Base-by-base conservation (phyloP, 2,329 filamentous ascomycete species). In the Colletotrichum sp. region DNA sequence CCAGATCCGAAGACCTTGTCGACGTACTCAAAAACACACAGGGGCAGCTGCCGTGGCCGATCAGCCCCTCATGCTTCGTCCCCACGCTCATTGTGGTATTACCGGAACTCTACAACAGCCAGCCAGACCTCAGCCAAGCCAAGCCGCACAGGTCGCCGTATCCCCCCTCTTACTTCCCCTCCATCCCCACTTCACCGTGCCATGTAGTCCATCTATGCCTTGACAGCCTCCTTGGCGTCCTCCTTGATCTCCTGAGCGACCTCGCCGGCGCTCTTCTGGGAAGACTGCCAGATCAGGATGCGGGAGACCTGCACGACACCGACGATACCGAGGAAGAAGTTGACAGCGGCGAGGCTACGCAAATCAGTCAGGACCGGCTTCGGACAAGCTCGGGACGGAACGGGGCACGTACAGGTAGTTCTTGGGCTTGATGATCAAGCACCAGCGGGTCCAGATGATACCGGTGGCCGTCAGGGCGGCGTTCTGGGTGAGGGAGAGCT, bases 361-460 rank as follows among this genome's bases (percentile, higher is more conserved):
- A 54, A 51, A 29, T 15, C 27, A 38, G 29, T 70, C 16, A 33
- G 36, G 8, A 47, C 11, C 18, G 6, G 21, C 67, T 15, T 5
- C 2, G 6, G 11, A 8, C 15, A 9, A n/a, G 21, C 33, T 21
- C 12, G 12, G 57, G 24, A 4, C 1, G 6, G 21, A 13, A 15
- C 2, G n/a, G 27, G 55, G 27, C 24, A 86, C 92, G 62, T 87
- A 95, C 93, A 98, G 93, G 81, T 95, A 87, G 89, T 99, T 99
- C 86, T 92, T 92, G 72, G 97, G 97, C 85, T 92, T 95, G 86
- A 99, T 99, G 84, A 99, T 94, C 82, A 98, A 90, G 89, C 97
- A 99, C 97, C 97, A 99, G 78, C 97, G 92, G 59, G 97, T 99
- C 97, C 97, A 99, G 90, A 99, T 99, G 77, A 94, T 86, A 78